These are phyloP conservation scores for Auricularia heimuer DNA, from an alignment of 768 basidiomycete species.

Conservation along the genomic window DNA sequence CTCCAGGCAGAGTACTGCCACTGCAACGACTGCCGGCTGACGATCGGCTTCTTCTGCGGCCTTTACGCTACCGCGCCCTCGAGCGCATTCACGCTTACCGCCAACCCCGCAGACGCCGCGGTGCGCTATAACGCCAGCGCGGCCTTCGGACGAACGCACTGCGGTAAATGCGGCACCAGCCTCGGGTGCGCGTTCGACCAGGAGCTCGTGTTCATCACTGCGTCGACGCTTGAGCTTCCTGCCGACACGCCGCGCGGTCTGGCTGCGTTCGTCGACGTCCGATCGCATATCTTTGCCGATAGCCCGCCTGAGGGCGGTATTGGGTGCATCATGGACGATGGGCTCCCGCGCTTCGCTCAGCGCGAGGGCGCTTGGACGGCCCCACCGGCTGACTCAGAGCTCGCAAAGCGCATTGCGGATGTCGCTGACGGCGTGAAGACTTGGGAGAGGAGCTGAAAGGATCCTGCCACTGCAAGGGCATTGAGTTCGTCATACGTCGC, in stretches of 20 bases:
- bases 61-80: not conserved
- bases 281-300: not conserved
- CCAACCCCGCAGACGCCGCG: not conserved
- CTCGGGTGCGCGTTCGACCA: not conserved
- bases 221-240: not conserved
- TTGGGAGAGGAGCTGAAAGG: not conserved
- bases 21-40: not conserved
- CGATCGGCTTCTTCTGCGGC: not conserved
- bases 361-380: not conserved
- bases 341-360: not conserved
- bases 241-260: not conserved
- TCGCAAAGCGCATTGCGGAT: not conserved
- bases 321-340: not conserved
- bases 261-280: not conserved
- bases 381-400: not conserved
- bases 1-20: not conserved
- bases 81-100: not conserved
- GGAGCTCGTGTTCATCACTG: not conserved
- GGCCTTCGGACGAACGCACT: not conserved
- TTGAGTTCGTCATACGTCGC: not conserved
- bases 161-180: not conserved
- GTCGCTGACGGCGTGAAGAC: not conserved
- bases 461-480: not conserved
- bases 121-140: not conserved
- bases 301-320: not conserved